Conservation (phyloP, 2,329 filamentous ascomycete species). For the Colletotrichum sp. region DNA sequence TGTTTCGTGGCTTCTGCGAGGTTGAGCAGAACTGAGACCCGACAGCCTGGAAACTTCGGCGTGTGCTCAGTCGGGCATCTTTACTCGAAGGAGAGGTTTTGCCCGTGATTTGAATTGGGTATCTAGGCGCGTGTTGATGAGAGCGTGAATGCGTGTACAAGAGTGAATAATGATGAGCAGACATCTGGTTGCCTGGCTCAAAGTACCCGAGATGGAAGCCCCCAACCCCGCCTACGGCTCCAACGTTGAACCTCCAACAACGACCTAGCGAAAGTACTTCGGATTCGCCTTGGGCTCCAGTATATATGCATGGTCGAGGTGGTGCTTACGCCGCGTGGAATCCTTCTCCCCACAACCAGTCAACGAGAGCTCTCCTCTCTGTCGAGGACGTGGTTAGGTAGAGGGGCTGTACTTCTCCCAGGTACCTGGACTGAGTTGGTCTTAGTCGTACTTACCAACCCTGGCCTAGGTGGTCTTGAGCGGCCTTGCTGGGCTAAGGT, state of each 20-base stretch:
- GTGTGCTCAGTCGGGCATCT: neutral
- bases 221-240: neutral
- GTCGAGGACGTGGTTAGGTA: neutral
- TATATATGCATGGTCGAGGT: neutral
- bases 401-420: neutral
- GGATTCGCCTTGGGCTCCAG: neutral
- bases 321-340: slow-evolving; percentile 12
- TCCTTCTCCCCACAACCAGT: neutral
- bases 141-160: neutral
- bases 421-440: neutral
- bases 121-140: neutral
- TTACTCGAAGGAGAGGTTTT: neutral
- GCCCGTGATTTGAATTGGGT: neutral
- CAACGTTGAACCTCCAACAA: neutral
- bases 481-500: neutral
- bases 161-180: neutral
- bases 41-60: neutral
- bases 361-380: neutral
- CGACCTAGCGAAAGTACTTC: neutral
- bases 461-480: neutral
- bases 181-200: neutral
- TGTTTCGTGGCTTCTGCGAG: neutral
- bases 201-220: neutral
- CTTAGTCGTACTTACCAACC: neutral
- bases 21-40: neutral